Conservation (phyloP, 345 rosid species). For the Euphorbia pulcherrima region DNA sequence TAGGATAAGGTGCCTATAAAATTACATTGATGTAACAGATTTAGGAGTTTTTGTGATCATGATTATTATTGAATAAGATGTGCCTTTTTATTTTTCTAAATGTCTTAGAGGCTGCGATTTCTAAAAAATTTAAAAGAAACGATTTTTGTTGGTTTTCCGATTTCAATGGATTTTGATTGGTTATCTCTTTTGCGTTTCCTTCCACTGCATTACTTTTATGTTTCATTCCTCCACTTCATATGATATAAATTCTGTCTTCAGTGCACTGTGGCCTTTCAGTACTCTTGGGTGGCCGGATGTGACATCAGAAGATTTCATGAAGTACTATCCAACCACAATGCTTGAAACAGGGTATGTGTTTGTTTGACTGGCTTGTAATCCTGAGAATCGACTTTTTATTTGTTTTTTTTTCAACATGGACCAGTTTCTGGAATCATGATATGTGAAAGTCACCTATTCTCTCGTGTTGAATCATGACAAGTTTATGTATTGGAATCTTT, state of each 20-base stretch:
- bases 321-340: slow-evolving; percentile 86
- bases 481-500: too few relatives aligned
- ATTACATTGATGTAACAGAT: too few relatives aligned
- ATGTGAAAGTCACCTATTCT: not conserved
- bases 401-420: not conserved
- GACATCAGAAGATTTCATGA: slow-evolving; percentile 64
- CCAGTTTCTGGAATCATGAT: slow-evolving; percentile 5
- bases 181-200: too few relatives aligned
- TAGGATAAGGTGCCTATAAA: too few relatives aligned
- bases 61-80: too few relatives aligned
- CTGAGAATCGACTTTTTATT: not conserved
- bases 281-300: slow-evolving; percentile 97
- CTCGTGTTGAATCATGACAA: too few relatives aligned
- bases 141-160: too few relatives aligned
- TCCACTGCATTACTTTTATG: too few relatives aligned
- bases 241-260: slow-evolving; percentile 30
- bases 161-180: not conserved
- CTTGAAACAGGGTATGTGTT: slow-evolving; percentile 85
- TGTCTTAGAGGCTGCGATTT: too few relatives aligned
- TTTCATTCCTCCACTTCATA: slow-evolving; percentile 11
- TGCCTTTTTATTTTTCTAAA: too few relatives aligned
- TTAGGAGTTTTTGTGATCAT: too few relatives aligned
- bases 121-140: too few relatives aligned
- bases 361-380: not conserved
- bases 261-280: slow-evolving; percentile 96